Evolutionary conservation across 805 yeast species (phyloP).

Genomic region (Saccharomycopsis vini): DNA sequence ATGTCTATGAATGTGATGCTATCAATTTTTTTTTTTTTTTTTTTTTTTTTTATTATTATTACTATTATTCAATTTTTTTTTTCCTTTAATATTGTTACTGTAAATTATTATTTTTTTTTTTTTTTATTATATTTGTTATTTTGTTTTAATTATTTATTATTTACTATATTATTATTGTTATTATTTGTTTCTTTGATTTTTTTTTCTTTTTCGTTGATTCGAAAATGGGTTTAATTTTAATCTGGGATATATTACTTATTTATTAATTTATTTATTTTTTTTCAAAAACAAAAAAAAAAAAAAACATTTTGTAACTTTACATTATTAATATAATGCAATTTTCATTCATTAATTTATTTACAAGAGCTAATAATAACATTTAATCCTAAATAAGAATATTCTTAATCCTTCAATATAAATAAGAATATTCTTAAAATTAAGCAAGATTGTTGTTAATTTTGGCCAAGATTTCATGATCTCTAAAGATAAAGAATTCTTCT

Average conservation of each 20-base stretch:
- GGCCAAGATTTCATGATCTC: slow-evolving; percentile 93
- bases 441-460: slow-evolving; percentile 48
- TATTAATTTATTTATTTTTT: too few relatives aligned
- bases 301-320: background rate
- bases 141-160: background rate
- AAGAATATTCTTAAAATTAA: too few relatives aligned
- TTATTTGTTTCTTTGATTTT: too few relatives aligned
- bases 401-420: too few relatives aligned
- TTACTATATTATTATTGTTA: background rate
- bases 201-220: too few relatives aligned
- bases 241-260: too few relatives aligned
- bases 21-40: background rate
- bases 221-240: too few relatives aligned
- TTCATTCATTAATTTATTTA: background rate
- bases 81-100: background rate
- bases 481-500: slow-evolving; percentile 68
- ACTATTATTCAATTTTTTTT: background rate
- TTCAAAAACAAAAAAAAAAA: background rate
- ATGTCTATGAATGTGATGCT: background rate
- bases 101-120: too few relatives aligned
- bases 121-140: background rate
- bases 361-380: background rate
- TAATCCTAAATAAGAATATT: background rate
- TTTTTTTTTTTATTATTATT: background rate
- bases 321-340: background rate